Evolutionary conservation across 352 stramenopile genomes (phyloP), one percentile per base, ranked within the genome.

Genomic region (Pseudoperonospora humuli): DNA sequence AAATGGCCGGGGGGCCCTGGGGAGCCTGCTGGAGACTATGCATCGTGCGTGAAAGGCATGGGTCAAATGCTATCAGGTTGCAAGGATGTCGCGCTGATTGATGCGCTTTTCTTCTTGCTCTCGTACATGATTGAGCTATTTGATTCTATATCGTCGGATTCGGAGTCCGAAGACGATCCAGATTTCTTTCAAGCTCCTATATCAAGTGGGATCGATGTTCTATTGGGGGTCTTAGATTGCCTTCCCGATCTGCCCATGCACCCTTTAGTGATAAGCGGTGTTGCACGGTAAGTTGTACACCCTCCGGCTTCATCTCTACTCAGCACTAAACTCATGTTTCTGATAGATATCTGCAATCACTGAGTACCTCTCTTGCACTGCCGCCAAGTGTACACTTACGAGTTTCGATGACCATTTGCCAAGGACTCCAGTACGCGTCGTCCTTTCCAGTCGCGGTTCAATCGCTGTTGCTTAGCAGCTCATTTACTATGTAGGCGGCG

Each of bases 61-160:
- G 48, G 63, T 5, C 61, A 73, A 26, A 56, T 93, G 31, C 24
- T 90, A 25, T 53, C 46, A 5, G 53, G 66, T 18, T 61, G 66
- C 13, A 63, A 57, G 3, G 67, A 90, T 31, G 21, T 88, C n/a
- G 75, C 64, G 4, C 50, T 71, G 21, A 52, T 86, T 21, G 76
- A 87, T 38, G 75, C 77, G 7, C 63, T 88, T 7, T 49, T 90
- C 11, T 89, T 72, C 42, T 60, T 93, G 31, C 56, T 93, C 7
- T 75, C 84, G 24, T 78, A 74, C 38, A 75, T 75, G 50, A 70
- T 90, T 35, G 81, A 93, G 49, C 52, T 93, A 17, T 87, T 90
- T 39, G 81, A 93, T 53, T 75, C 78, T 40, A 67, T 86, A 48
- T 86, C 73, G n/a, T 82, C 78, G 1, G 76, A 77, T 43, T 84